Conservation (phyloP, 2,329 filamentous ascomycete genomes). For the Incumbomyces delicatus region DNA sequence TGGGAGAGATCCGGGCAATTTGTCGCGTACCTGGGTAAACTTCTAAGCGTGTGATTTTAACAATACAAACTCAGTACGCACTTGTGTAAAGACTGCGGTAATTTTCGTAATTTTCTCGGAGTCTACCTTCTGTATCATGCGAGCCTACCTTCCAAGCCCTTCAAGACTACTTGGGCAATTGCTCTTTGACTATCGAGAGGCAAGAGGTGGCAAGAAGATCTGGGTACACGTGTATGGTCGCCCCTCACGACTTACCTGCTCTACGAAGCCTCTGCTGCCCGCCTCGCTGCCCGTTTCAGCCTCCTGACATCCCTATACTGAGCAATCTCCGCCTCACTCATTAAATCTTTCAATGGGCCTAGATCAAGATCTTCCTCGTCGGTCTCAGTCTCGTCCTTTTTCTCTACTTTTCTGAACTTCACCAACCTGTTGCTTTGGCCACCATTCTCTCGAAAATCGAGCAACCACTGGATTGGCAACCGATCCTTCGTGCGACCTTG, state of each 20-base stretch:
- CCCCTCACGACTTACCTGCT: too few species aligned
- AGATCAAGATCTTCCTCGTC: constrained; percentile 1
- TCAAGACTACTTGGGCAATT: too few species aligned
- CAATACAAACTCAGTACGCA: too few species aligned
- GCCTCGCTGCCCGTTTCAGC: not conserved
- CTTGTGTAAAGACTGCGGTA: too few species aligned
- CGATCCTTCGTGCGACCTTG: constrained; percentile 13
- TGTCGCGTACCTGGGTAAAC: too few species aligned
- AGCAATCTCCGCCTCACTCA: constrained; percentile 3
- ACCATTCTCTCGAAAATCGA: constrained; percentile 12
- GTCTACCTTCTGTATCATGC: too few species aligned
- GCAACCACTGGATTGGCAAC: constrained; percentile 15
- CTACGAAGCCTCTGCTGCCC: not conserved
- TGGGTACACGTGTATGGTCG: too few species aligned
- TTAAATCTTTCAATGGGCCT: not conserved
- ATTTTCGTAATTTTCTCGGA: too few species aligned
- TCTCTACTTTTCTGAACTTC: not conserved
- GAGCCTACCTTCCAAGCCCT: too few species aligned
- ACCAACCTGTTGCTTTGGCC: not conserved
- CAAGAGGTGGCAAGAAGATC: too few species aligned
- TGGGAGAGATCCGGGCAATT: too few species aligned
- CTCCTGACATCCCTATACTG: not conserved
- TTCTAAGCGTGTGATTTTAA: too few species aligned
- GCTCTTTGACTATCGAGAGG: not conserved
- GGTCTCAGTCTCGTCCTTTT: not conserved